Conservation (phyloP, 2,329 filamentous ascomycete species). For the Phyllosticta ampelicida region DNA sequence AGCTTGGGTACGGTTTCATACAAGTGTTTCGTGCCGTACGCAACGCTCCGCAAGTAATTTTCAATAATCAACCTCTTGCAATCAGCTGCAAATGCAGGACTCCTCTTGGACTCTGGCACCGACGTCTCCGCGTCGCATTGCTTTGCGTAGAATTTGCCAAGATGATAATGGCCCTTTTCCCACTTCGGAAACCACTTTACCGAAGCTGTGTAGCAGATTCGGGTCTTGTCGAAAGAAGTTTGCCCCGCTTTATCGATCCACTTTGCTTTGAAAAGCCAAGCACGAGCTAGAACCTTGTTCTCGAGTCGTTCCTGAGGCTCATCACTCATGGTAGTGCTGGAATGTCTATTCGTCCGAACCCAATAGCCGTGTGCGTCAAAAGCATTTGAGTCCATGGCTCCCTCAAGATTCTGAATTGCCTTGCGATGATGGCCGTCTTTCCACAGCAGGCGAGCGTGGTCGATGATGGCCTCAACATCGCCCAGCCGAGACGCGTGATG, state of each 20-base stretch:
- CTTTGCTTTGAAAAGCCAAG: slow-evolving; percentile 82
- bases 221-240: slow-evolving; percentile 70
- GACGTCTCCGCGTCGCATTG: slow-evolving; percentile 79
- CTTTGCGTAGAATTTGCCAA: slow-evolving; percentile 96
- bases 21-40: slow-evolving; percentile 86
- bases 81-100: slow-evolving; percentile 51
- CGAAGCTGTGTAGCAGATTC: slow-evolving; percentile 73
- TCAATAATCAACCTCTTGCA: slow-evolving; percentile 82
- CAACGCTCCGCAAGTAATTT: slow-evolving; percentile 79
- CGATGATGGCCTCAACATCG: slow-evolving; percentile 80
- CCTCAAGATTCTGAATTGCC: slow-evolving; percentile 82
- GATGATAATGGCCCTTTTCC: slow-evolving; percentile 96
- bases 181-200: slow-evolving; percentile 59
- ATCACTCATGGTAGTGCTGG: not conserved
- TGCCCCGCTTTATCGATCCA: slow-evolving; percentile 96
- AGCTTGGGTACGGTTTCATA: slow-evolving; percentile 90
- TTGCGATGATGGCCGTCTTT: slow-evolving; percentile 87
- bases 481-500: slow-evolving; percentile 77
- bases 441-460: slow-evolving; percentile 89
- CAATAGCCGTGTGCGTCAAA: slow-evolving; percentile 34
- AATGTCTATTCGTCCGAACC: not conserved
- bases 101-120: slow-evolving; percentile 63
- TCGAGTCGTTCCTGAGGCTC: slow-evolving; percentile 32
- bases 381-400: slow-evolving; percentile 72
- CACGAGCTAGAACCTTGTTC: slow-evolving; percentile 59